phyloP scores from a whole-genome alignment of 805 yeast genomes.

The Wickerhamomyces hampshirensis region DNA sequence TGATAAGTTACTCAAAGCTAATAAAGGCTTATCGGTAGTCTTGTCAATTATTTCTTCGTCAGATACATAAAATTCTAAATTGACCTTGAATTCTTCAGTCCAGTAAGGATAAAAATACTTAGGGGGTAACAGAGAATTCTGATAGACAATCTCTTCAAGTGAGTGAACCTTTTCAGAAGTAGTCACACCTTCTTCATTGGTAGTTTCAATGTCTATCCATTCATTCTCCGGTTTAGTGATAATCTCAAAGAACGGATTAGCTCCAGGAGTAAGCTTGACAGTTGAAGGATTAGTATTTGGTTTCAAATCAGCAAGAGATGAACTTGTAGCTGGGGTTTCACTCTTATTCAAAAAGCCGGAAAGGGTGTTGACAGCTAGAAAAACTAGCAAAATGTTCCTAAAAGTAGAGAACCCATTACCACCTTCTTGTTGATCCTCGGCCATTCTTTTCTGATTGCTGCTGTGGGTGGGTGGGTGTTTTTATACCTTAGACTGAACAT shows the following conservation, averaged over 20 bases:
- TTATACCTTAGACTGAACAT: background rate
- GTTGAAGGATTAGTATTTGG: background rate
- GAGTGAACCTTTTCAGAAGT: constrained; percentile 7
- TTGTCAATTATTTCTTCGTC: constrained; percentile 11
- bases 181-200: constrained; percentile 11
- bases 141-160: constrained; percentile 20
- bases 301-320: background rate
- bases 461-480: background rate
- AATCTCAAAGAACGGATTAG: background rate
- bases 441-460: background rate
- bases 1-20: constrained; percentile 6
- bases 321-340: background rate
- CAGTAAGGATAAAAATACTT: constrained; percentile 19
- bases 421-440: background rate
- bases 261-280: background rate
- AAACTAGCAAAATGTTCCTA: background rate
- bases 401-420: background rate
- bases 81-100: constrained; percentile 10
- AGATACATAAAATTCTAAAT: constrained; percentile 21
- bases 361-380: background rate
- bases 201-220: constrained; percentile 5
- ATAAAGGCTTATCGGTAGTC: constrained; percentile 1
- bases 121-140: constrained; percentile 21
- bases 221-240: constrained; percentile 8
- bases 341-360: background rate